Evolutionary conservation across 1,284 basidiomycete species (phyloP).

Genomic region (Uromyces viciae-fabae): DNA sequence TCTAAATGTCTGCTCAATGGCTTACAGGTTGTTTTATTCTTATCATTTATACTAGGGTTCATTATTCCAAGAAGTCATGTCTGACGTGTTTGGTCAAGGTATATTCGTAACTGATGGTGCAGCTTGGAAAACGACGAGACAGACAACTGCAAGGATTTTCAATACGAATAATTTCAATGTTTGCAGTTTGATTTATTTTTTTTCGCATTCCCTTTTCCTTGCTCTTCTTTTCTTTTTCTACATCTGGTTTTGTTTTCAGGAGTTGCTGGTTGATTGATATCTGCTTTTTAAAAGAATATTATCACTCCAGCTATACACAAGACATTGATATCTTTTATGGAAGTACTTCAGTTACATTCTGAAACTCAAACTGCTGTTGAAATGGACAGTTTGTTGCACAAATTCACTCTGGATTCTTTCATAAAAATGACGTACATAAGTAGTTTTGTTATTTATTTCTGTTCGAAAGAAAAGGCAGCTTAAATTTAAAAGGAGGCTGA

Average conservation of each 20-base stretch:
- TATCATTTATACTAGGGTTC: too few species aligned
- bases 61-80: slow-evolving; percentile 44
- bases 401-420: slow-evolving; percentile 43
- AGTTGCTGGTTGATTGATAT: not conserved
- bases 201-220: not conserved
- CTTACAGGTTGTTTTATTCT: not conserved
- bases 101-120: slow-evolving; percentile 43
- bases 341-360: slow-evolving; percentile 25
- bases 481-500: not conserved
- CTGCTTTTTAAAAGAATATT: slow-evolving; percentile 20
- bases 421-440: slow-evolving; percentile 39
- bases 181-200: not conserved
- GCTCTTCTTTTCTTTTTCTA: not conserved
- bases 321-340: slow-evolving; percentile 35
- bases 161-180: slow-evolving; percentile 42
- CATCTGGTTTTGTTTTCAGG: not conserved
- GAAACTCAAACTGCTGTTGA: slow-evolving; percentile 27
- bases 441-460: not conserved
- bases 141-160: slow-evolving; percentile 41
- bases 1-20: not conserved
- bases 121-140: slow-evolving; percentile 42
- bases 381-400: slow-evolving; percentile 33
- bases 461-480: not conserved
- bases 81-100: slow-evolving; percentile 45
- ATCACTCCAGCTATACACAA: slow-evolving; percentile 41